Evolutionary conservation across 2,329 filamentous ascomycete species (phyloP), one percentile per base, ranked within the genome.

Genomic region (Graphilbum ipis-grandicollis): DNA sequence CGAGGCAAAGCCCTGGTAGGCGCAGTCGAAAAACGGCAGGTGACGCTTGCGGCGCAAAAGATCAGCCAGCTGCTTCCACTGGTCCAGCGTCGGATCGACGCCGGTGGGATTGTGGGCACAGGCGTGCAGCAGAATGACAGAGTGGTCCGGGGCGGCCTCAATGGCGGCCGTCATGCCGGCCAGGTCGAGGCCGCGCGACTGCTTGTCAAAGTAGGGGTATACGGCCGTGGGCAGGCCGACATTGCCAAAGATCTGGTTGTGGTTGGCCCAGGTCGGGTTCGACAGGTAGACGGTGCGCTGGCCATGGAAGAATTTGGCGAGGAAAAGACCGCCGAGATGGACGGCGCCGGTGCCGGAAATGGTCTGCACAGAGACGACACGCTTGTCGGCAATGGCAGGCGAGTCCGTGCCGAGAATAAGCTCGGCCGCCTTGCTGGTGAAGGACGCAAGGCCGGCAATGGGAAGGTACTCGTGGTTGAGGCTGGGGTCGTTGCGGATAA

Each of bases 31-130:
- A 72, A 98, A 96, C 50, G 90, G 88, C 63, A 98, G 93, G 58
- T 92, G 88, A 44, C 72, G 72, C 60, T 79, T 84, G 50, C 72
- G 58, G 49, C 71, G 71, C 57, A 96, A 75, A 32, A 93, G 58
- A 31, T 66, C 57, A 36, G 88, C 85, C 43, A 98, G 75, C 60
- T 92, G 71, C 57, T 79, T 83, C 90, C 90, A 98, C 63, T 98
- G 90, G 37, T 88, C 83, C 47, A 79, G 67, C 17, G 86, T 93
- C 8, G 86, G 86, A 59, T 98, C 90, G 44, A 98, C 86, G 41
- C 90, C 90, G 1, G 90, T 98, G 26, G 90, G 90, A 65, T 98
- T 98, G 66, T 98, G 90, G 28, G 90, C 90, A 56, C 90, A 98
- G 44, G 85, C 82, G 61, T 96, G 90, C 29, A 96, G 72, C 32